A percentile compares a stretch with the other conserved stretches of the same genome.
Evolutionary conservation across 2,329 filamentous ascomycete genomes (phyloP).

Genomic region (Cryphonectria parasitica): DNA sequence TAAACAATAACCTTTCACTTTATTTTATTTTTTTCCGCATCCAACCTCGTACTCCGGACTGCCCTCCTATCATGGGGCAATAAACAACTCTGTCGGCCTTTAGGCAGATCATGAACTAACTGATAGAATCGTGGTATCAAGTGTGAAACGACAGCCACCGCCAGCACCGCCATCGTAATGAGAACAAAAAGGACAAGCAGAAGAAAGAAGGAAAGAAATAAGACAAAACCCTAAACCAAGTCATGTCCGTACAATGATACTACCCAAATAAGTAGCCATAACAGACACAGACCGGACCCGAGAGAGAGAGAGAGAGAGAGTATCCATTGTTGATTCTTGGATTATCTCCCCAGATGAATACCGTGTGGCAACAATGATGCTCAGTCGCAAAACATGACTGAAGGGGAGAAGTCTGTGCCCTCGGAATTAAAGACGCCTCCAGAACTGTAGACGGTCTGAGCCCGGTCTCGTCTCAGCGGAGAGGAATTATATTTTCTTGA

Average conservation of each 20-base stretch:
- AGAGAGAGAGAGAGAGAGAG: no score
- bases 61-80: not conserved
- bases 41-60: not conserved
- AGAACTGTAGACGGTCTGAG: not conserved
- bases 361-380: not conserved
- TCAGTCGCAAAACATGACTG: conserved; percentile 9
- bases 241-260: not conserved
- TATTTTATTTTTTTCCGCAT: not conserved
- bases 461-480: not conserved
- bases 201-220: not conserved
- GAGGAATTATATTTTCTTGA: not conserved
- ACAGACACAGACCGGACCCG: not conserved
- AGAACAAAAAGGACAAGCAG: not conserved
- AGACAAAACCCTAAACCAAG: not conserved
- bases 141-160: not conserved
- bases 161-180: not conserved
- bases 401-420: conserved; percentile 14
- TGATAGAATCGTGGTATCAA: conserved; percentile 14
- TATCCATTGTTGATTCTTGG: no score
- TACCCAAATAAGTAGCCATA: not conserved
- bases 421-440: conserved; percentile 8
- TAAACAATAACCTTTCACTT: not conserved
- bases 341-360: not conserved
- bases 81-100: not conserved
- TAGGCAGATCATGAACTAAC: not conserved